These are phyloP conservation scores for Nymphaea colorata DNA, from an alignment of 164 flowering plant genomes.

Conservation along the genomic window DNA sequence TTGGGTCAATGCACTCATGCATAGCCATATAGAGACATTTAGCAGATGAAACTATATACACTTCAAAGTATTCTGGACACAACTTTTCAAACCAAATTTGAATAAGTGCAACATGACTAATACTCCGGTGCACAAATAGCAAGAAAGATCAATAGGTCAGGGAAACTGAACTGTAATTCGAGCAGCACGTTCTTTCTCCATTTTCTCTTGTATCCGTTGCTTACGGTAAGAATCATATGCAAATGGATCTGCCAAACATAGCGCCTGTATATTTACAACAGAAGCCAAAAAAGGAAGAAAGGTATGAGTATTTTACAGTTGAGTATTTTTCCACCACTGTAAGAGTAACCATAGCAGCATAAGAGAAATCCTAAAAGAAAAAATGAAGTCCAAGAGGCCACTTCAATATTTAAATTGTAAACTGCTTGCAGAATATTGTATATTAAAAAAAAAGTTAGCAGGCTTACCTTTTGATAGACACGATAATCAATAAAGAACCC, in stretches of 20 bases:
- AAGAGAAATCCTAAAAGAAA: not conserved
- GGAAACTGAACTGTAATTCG: slow-evolving; percentile 56
- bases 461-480: slow-evolving; percentile 57
- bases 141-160: not conserved
- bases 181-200: slow-evolving; percentile 45
- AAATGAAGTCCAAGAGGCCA: too few species aligned
- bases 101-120: too few species aligned
- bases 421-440: too few species aligned
- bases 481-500: slow-evolving; percentile 72
- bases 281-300: not conserved
- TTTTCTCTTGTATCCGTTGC: slow-evolving; percentile 54
- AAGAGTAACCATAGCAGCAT: not conserved
- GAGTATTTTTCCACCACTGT: not conserved
- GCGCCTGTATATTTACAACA: slow-evolving; percentile 37
- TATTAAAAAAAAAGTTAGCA: too few species aligned
- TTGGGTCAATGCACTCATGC: too few species aligned
- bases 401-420: too few species aligned
- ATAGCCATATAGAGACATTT: too few species aligned
- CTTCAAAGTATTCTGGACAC: too few species aligned
- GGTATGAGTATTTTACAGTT: not conserved
- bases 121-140: too few species aligned
- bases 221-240: slow-evolving; percentile 60
- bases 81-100: too few species aligned
- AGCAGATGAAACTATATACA: too few species aligned
- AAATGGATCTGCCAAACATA: slow-evolving; percentile 53